A percentile compares a stretch with the other conserved stretches of the same genome.
Evolutionary conservation across 148 eudicot genomes (phyloP).

Genomic region (Drosera capensis): DNA sequence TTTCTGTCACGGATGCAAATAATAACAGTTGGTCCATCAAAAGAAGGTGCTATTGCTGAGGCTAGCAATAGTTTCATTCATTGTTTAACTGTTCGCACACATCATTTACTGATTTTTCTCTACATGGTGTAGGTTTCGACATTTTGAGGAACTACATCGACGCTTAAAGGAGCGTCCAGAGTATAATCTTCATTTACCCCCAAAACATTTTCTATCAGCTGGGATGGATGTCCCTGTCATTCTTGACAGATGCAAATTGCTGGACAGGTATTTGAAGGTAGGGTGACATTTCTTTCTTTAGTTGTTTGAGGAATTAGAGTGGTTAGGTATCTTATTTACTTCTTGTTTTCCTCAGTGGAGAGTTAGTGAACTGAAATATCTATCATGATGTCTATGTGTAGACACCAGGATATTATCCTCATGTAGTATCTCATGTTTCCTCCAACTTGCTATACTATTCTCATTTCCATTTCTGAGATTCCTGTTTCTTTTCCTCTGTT

Average conservation of each 20-base stretch:
- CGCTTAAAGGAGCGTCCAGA: constrained; percentile 86
- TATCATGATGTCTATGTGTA: too few species aligned
- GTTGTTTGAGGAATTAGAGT: too few species aligned
- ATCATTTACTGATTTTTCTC: constrained; percentile 4
- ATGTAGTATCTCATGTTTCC: too few species aligned
- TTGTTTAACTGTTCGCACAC: background rate
- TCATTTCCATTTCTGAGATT: background rate
- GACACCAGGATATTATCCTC: too few species aligned
- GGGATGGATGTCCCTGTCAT: constrained; percentile 86
- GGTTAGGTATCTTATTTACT: too few species aligned
- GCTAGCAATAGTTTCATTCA: background rate
- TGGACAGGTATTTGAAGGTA: constrained; percentile 92
- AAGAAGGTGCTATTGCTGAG: constrained; percentile 71
- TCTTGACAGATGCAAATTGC: constrained; percentile 79
- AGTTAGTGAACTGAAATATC: too few species aligned
- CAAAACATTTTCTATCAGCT: constrained; percentile 86
- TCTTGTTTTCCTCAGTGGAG: too few species aligned
- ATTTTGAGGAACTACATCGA: constrained; percentile 94
- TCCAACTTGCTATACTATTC: background rate
- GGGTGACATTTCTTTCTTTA: too few species aligned
- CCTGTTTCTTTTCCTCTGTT: too few species aligned
- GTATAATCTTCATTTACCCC: constrained; percentile 88
- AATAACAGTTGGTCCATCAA: constrained; percentile 88
- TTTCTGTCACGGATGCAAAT: constrained; percentile 73
- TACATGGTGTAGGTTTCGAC: constrained; percentile 55